Evolutionary conservation across 805 yeast genomes (phyloP).

Genomic region (Starmerella lactis-condensi): DNA sequence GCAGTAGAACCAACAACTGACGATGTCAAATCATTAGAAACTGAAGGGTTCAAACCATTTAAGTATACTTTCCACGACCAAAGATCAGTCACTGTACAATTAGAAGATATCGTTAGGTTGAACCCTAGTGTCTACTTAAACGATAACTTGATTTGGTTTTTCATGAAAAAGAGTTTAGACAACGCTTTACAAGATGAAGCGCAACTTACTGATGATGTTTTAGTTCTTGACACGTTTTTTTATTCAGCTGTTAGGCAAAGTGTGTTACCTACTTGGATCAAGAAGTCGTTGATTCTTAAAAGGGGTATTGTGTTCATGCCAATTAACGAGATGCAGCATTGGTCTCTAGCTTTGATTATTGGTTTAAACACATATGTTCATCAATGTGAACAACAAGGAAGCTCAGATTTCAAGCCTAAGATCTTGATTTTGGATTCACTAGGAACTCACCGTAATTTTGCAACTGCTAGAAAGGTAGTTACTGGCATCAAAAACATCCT

Average conservation of each 20-base stretch:
- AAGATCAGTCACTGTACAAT: constrained; percentile 37
- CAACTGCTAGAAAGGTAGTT: constrained; percentile 10
- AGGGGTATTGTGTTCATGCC: constrained; percentile 57
- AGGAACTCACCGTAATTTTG: too few species aligned
- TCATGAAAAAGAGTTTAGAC: constrained; percentile 27
- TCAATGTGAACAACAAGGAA: neutral
- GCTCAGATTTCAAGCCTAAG: constrained; percentile 2
- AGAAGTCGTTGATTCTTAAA: constrained; percentile 41
- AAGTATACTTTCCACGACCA: constrained; percentile 31
- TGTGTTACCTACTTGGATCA: constrained; percentile 44
- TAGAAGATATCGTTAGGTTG: constrained; percentile 60
- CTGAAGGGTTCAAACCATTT: constrained; percentile 4
- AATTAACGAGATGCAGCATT: constrained; percentile 61
- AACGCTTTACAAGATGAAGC: constrained; percentile 20
- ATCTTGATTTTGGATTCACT: too few species aligned
- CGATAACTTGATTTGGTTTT: constrained; percentile 75
- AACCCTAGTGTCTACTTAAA: constrained; percentile 75
- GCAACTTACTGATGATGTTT: constrained; percentile 25
- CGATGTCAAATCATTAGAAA: constrained; percentile 4
- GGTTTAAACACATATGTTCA: constrained; percentile 11
- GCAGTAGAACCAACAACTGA: constrained; percentile 10
- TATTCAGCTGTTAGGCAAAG: constrained; percentile 45
- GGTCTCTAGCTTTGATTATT: constrained; percentile 63
- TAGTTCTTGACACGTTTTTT: constrained; percentile 68
- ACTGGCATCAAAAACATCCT: constrained; percentile 6